Conservation (phyloP, 23 red algal species). For the Gracilariopsis chorda region DNA sequence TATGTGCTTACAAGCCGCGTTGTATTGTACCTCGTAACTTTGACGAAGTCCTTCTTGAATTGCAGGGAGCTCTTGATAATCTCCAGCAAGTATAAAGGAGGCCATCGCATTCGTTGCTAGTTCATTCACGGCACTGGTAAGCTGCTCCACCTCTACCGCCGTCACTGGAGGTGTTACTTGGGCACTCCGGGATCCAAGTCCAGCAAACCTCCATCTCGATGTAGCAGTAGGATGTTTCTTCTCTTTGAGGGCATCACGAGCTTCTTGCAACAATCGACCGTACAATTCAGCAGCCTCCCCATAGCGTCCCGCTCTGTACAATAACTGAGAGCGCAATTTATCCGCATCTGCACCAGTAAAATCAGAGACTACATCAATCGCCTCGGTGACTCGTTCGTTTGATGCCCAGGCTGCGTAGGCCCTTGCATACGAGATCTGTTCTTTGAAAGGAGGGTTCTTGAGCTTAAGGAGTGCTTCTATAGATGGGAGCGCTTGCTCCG, state of each 20-base stretch:
- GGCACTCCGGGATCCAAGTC: neutral
- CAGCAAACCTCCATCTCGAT: conserved; percentile 23
- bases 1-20: conserved; percentile 32
- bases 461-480: neutral
- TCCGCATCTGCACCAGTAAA: neutral
- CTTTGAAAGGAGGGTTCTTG: neutral
- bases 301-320: conserved; percentile 47
- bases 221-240: conserved; percentile 15
- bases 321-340: conserved; percentile 39
- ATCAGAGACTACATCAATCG: neutral
- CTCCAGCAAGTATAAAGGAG: conserved; percentile 34
- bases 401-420: conserved; percentile 39
- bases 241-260: conserved; percentile 17
- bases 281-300: conserved; percentile 32
- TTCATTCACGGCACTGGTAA: conserved; percentile 38
- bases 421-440: conserved; percentile 4
- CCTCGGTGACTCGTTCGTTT: neutral
- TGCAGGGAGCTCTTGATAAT: neutral
- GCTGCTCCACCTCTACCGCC: conserved; percentile 24
- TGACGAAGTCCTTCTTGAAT: neutral
- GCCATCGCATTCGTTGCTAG: conserved; percentile 63
- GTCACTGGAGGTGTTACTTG: conserved; percentile 10
- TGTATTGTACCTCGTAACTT: conserved; percentile 50
- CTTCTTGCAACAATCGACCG: neutral
- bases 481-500: conserved; percentile 10